Evolutionary conservation across 1,284 basidiomycete species (phyloP), one percentile per base, ranked within the genome.

Genomic region (Athelia psychrophila): DNA sequence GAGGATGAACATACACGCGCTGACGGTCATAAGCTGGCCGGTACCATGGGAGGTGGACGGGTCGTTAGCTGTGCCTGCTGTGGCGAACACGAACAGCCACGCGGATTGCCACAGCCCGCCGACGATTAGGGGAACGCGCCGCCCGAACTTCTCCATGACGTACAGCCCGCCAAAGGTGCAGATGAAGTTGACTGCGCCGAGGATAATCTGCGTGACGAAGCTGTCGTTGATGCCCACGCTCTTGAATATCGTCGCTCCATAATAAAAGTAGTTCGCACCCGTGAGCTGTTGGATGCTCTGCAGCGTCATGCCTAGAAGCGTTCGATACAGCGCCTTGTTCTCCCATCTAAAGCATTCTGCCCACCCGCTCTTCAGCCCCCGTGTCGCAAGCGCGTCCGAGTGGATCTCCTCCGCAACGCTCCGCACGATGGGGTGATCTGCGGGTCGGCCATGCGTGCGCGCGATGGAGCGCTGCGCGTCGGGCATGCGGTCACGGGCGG

Each of bases 61-160:
- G 56, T 84, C 73, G 53, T 79, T 78, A 0, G 81, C 83, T 1
- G 84, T 88, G 24, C 88, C 90, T 2, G 86, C 88, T 5, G 83
- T 78, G 0, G 88, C 88, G 62, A 88, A 92, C 19, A 90, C 80
- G 61, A 91, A 85, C 19, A 93, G 73, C 89, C 90, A 92, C 8
- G 71, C 67, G 0, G 81, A 76, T 62, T 91, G 87, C 88, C 89
- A 89, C 2, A 87, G 51, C 10, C 85, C 86, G 24, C 87, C 88
- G 44, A 81, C 59, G 49, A 90, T 87, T 44, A 90, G 72, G 0
- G 86, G 86, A 38, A 61, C 54, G 8, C 84, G 74, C 49, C 85
- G 77, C 12, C 86, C 85, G 62, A 80, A 86, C 76, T 83, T 12
- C 63, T 88, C 82, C 79, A 88, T 83, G 51, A 88, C 70, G 63